Conservation (phyloP, 2,329 filamentous ascomycete genomes). For the Anthostomella pinea region DNA sequence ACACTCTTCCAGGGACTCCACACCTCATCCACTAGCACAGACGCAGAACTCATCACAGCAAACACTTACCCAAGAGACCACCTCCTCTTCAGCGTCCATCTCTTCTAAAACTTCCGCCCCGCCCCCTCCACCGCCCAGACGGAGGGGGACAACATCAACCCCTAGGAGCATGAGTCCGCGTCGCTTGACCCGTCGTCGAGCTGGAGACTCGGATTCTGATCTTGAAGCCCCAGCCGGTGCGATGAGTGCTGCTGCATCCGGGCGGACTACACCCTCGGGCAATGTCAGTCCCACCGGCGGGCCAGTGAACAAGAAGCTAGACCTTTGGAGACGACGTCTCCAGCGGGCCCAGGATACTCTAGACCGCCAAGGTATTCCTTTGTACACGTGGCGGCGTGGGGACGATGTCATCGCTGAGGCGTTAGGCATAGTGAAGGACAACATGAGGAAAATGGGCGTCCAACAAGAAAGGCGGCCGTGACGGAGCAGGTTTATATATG, state of each 20-base stretch:
- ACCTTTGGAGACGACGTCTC: conserved; percentile 69
- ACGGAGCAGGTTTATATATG: too few relatives aligned
- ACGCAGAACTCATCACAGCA: conserved; percentile 40
- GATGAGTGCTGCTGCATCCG: conserved; percentile 16
- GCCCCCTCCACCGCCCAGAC: conserved; percentile 47
- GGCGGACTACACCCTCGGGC: conserved; percentile 13
- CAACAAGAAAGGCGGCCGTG: too few relatives aligned
- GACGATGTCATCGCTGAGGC: conserved; percentile 67
- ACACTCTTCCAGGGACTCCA: conserved; percentile 18
- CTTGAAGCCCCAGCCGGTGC: conserved; percentile 37
- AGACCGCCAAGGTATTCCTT: conserved; percentile 60
- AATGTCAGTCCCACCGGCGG: conserved; percentile 20
- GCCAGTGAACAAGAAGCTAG: conserved; percentile 63
- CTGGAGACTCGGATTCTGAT: conserved; percentile 39
- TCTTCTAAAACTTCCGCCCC: conserved; percentile 21
- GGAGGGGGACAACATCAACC: conserved; percentile 40
- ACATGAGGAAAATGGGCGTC: conserved; percentile 42
- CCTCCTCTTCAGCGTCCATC: conserved; percentile 4
- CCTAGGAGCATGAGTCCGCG: conserved; percentile 22
- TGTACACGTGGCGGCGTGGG: conserved; percentile 73
- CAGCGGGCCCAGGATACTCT: conserved; percentile 61
- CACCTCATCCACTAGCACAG: conserved; percentile 37
- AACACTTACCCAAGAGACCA: conserved; percentile 4
- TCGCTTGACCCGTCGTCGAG: conserved; percentile 28
- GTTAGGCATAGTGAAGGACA: conserved; percentile 59